A percentile compares a stretch with the other conserved stretches of the same genome.
These are phyloP conservation scores for Tardiomyces digboiensis DNA, from an alignment of 1,139 yeast genomes.

Conservation along the genomic window DNA sequence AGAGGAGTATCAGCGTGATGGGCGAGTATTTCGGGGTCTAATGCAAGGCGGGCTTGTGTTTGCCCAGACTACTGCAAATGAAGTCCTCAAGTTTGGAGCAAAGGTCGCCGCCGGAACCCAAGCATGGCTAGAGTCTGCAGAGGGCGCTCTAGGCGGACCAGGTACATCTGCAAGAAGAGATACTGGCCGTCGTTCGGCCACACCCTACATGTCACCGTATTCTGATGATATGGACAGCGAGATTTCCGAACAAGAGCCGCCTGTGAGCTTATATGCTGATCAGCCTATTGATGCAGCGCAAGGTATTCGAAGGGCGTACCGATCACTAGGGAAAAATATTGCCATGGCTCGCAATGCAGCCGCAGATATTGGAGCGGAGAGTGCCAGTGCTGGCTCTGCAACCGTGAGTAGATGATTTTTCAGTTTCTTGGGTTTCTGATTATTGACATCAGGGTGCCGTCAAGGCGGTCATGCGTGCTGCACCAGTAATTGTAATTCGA, in stretches of 20 bases:
- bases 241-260: conserved; percentile 31
- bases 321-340: conserved; percentile 61
- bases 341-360: conserved; percentile 58
- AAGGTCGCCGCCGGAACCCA: conserved; percentile 88
- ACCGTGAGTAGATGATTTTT: conserved; percentile 17
- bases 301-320: conserved; percentile 67
- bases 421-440: not conserved
- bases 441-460: conserved; percentile 40
- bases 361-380: conserved; percentile 46
- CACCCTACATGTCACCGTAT: conserved; percentile 17
- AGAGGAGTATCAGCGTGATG: conserved; percentile 64
- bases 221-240: conserved; percentile 21
- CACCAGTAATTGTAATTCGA: conserved; percentile 72
- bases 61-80: conserved; percentile 73
- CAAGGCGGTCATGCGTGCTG: conserved; percentile 56
- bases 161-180: conserved; percentile 39
- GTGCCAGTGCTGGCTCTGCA: conserved; percentile 52
- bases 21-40: conserved; percentile 56
- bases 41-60: conserved; percentile 75
- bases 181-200: conserved; percentile 3
- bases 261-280: conserved; percentile 71
- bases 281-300: conserved; percentile 67
- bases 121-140: conserved; percentile 69
- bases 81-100: conserved; percentile 72
- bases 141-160: conserved; percentile 61